A percentile compares a stretch with the other conserved stretches of the same genome.
Conservation (phyloP, 192 early-diverging fungal genomes). For the Chytriomyces sp. region DNA sequence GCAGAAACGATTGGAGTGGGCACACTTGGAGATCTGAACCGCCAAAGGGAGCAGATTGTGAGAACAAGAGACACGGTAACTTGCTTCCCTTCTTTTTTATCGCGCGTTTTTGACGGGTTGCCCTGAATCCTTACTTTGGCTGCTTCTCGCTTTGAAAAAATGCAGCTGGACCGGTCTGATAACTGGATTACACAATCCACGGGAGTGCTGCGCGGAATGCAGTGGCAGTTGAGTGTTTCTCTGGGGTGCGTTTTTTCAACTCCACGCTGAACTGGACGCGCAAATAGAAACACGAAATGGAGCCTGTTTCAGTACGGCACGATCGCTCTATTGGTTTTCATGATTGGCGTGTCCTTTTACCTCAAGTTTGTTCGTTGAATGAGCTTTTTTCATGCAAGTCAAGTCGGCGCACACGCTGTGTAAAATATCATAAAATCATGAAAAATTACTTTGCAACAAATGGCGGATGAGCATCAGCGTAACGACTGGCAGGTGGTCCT, state of each 20-base stretch:
- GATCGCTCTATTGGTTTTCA: constrained; percentile 9
- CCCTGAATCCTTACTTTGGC: not conserved
- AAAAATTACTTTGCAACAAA: too few species aligned
- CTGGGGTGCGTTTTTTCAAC: constrained; percentile 15
- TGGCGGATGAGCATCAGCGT: not conserved
- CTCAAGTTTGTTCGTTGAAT: constrained; percentile 22
- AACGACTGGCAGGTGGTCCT: not conserved
- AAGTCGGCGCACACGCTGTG: too few species aligned
- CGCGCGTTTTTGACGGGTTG: not conserved
- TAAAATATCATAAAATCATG: too few species aligned
- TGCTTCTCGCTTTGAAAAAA: not conserved
- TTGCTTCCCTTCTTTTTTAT: not conserved
- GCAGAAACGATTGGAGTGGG: constrained; percentile 79
- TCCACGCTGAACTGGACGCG: not conserved
- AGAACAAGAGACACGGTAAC: constrained; percentile 82
- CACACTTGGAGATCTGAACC: constrained; percentile 78
- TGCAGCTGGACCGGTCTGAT: constrained; percentile 54
- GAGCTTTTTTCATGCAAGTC: not conserved
- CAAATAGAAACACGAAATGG: constrained; percentile 17
- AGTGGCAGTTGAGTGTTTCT: constrained; percentile 74
- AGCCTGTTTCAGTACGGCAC: constrained; percentile 19
- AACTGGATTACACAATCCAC: constrained; percentile 61
- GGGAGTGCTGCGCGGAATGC: constrained; percentile 62
- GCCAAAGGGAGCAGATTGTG: constrained; percentile 90
- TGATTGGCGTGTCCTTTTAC: constrained; percentile 26